A percentile compares a stretch with the other conserved stretches of the same genome.
Evolutionary conservation across 1,139 yeast genomes (phyloP).

Genomic region (Blastobotrys capitulatus): DNA sequence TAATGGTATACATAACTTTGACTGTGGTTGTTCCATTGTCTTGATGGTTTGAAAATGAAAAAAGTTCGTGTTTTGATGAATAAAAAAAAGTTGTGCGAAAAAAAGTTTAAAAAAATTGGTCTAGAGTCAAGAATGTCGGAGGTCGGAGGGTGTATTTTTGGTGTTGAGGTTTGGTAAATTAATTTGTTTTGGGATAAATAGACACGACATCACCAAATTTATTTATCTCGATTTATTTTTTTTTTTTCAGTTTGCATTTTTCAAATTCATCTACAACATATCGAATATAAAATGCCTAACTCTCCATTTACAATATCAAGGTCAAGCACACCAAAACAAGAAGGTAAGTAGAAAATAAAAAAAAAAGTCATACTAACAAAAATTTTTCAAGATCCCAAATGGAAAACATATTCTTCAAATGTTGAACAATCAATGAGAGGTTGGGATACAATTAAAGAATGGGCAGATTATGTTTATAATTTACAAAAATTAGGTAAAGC

Average conservation of each 20-base stretch:
- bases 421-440: constrained; percentile 69
- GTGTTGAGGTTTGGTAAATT: background rate
- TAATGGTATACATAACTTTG: constrained; percentile 29
- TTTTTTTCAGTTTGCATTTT: too few species aligned
- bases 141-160: background rate
- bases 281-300: background rate
- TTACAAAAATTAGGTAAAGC: constrained; percentile 73
- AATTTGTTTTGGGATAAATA: too few species aligned
- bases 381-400: constrained; percentile 41
- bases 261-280: too few species aligned
- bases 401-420: constrained; percentile 58
- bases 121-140: background rate
- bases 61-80: background rate
- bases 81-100: background rate
- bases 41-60: background rate
- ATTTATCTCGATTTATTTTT: too few species aligned
- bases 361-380: background rate
- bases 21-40: constrained; percentile 7
- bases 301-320: constrained; percentile 2
- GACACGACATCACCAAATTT: background rate
- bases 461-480: constrained; percentile 98
- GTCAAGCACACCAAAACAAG: background rate
- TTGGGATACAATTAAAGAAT: constrained; percentile 86
- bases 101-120: background rate
- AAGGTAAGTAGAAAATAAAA: too few species aligned